Evolutionary conservation across 2,329 filamentous ascomycete genomes (phyloP).

Genomic region (Apiospora kogelbergensis): DNA sequence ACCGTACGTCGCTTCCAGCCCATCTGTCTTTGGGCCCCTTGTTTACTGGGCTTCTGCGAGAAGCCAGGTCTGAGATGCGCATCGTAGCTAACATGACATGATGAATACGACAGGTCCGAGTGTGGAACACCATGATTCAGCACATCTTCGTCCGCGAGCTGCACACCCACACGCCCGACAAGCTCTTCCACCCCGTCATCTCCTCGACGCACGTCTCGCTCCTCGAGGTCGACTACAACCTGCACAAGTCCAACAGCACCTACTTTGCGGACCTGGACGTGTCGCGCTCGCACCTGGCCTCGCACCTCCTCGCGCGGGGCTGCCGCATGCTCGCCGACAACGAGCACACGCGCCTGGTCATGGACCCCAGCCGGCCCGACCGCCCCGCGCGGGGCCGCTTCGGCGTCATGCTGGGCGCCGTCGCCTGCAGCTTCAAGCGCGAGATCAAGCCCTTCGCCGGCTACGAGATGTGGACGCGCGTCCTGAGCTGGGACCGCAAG

Average conservation of each 20-base stretch:
- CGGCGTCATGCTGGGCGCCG: constrained; percentile 68
- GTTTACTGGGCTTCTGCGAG: too few relatives aligned
- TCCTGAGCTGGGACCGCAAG: constrained; percentile 77
- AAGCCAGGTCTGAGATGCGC: too few relatives aligned
- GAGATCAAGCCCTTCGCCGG: constrained; percentile 69
- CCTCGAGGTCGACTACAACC: constrained; percentile 82
- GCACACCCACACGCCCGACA: constrained; percentile 53
- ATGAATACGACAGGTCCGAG: constrained; percentile 47
- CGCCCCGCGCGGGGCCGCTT: constrained; percentile 53
- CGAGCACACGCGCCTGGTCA: constrained; percentile 47
- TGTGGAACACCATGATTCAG: constrained; percentile 56
- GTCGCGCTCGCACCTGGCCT: constrained; percentile 77
- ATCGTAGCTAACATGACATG: not conserved
- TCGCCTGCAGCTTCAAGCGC: constrained; percentile 70
- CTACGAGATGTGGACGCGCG: constrained; percentile 72
- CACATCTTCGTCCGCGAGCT: constrained; percentile 53
- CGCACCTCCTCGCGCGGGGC: constrained; percentile 62
- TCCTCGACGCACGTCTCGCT: constrained; percentile 66
- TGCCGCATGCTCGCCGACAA: constrained; percentile 54
- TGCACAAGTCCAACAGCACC: constrained; percentile 81
- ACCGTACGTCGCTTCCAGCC: constrained; percentile 54
- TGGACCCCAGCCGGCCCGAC: constrained; percentile 43
- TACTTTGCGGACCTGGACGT: constrained; percentile 88
- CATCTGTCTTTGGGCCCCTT: not conserved
- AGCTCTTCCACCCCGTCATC: constrained; percentile 72